Base-by-base conservation (phyloP, 1,139 yeast genomes). In the Kluyveromyces sp. region DNA sequence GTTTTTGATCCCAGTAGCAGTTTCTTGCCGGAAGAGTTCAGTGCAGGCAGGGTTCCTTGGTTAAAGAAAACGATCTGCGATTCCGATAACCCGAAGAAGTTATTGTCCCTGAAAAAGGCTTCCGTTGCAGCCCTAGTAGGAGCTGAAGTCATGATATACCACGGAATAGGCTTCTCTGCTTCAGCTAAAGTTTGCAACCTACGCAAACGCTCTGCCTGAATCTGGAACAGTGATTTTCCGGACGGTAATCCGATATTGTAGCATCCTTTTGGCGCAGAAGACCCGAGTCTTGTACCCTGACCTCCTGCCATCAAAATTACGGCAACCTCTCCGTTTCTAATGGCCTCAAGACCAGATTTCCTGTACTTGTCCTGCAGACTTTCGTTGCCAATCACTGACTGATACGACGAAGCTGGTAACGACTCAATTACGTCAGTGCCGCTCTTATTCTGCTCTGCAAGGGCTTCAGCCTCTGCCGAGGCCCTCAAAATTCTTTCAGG, bases 141-240 rank as follows among this genome's bases (percentile, higher is more conserved):
- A n/a, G 78, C 82, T 26, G 95, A 83, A 13, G 98, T 89, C 98
- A 94, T 92, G 51, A 94, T 80, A 63, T 89, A 94, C 89, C 97
- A 85, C 40, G 82, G 81, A 36, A 94, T 70, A 11, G 50, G 49
- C 25, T 48, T 51, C 33, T 61, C 58, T 2, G 60, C 55, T 13
- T 69, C 65, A 2, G 89, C 78, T 46, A 88, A 64, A 32, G 66
- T 55, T 61, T 83, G 85, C 43, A 92, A 66, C 55, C 75, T 77
- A 47, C 70, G 58, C 49, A 94, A 75, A 58, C 89, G 79, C 61
- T 89, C 96, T 12, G 95, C 95, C 67, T 94, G 99, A 44, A 94
- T 75, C 64, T 88, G 95, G 66, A 92, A 94, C 47, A 94, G 69
- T 1, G 95, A 78, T 62, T 85, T 86, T 33, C 73, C 71, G 1